Evolutionary conservation across 805 yeast species (phyloP).

Genomic region (Sporopachydermia lactativora): DNA sequence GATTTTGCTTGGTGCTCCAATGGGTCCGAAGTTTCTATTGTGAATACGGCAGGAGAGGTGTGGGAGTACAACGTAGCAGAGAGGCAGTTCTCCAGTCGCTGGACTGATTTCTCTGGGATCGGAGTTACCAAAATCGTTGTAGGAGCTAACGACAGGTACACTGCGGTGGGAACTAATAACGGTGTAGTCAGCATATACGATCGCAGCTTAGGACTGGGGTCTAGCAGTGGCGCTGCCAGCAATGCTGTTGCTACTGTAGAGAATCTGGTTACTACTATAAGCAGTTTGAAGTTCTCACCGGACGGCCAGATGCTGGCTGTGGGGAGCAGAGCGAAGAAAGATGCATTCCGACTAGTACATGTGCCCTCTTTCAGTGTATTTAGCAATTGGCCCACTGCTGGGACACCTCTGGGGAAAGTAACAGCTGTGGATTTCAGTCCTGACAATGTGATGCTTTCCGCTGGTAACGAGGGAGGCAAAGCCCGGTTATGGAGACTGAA

Average conservation of each 20-base stretch:
- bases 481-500: conserved; percentile 81
- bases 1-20: conserved; percentile 61
- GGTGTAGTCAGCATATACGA: conserved; percentile 89
- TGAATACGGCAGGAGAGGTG: conserved; percentile 72
- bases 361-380: conserved; percentile 77
- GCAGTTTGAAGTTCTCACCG: conserved; percentile 55
- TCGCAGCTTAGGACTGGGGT: conserved; percentile 20
- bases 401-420: conserved; percentile 93
- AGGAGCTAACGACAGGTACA: conserved; percentile 64
- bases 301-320: conserved; percentile 86
- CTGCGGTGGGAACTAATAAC: conserved; percentile 78
- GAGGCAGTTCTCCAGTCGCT: conserved; percentile 41
- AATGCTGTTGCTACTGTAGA: conserved; percentile 56
- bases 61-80: conserved; percentile 65
- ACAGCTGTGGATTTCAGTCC: conserved; percentile 72
- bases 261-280: conserved; percentile 69
- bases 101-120: conserved; percentile 80
- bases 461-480: conserved; percentile 85
- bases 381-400: conserved; percentile 94
- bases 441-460: conserved; percentile 65
- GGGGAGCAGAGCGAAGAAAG: conserved; percentile 75
- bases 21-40: conserved; percentile 34
- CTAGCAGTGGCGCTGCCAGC: conserved; percentile 18
- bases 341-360: conserved; percentile 77
- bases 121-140: conserved; percentile 67